phyloP scores from a whole-genome alignment of 2,329 filamentous ascomycete species.

The Teratosphaeria nubilosa region DNA sequence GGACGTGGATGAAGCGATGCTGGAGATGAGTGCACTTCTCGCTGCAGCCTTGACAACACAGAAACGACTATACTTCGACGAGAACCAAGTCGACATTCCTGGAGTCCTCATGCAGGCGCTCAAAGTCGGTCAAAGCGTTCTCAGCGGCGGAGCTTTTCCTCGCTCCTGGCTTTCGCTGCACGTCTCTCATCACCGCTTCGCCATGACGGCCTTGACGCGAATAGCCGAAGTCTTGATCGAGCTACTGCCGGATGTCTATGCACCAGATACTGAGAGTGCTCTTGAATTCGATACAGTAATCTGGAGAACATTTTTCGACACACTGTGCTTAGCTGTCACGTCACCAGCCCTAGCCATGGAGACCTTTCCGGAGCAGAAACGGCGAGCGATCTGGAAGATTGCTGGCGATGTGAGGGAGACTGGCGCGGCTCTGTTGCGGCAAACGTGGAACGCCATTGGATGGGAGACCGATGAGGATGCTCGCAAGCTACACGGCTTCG shows the following conservation, averaged over 20 bases:
- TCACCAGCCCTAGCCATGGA: constrained; percentile 84
- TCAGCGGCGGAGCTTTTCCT: constrained; percentile 84
- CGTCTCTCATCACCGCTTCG: constrained; percentile 53
- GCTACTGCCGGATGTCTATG: constrained; percentile 74
- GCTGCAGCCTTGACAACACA: constrained; percentile 45
- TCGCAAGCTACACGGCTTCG: constrained; percentile 62
- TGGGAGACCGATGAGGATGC: constrained; percentile 87
- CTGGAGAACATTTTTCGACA: constrained; percentile 89
- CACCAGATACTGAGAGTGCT: constrained; percentile 53
- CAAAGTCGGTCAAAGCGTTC: constrained; percentile 77
- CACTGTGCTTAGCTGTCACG: constrained; percentile 77
- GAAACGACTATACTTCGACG: constrained; percentile 21
- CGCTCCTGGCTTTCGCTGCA: constrained; percentile 82
- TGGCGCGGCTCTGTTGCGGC: constrained; percentile 73
- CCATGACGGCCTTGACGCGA: constrained; percentile 76
- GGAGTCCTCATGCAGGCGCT: constrained; percentile 68
- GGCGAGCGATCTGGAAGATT: constrained; percentile 96
- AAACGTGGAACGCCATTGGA: constrained; percentile 89
- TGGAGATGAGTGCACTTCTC: constrained; percentile 81
- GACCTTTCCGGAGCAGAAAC: constrained; percentile 93
- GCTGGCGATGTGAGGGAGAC: constrained; percentile 90
- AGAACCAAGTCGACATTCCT: constrained; percentile 55
- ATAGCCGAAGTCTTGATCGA: constrained; percentile 71
- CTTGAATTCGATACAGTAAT: constrained; percentile 75
- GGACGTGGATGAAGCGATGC: constrained; percentile 61